Evolutionary conservation across 2,329 filamentous ascomycete species (phyloP).

Genomic region (Neodidymelliopsis sp.): DNA sequence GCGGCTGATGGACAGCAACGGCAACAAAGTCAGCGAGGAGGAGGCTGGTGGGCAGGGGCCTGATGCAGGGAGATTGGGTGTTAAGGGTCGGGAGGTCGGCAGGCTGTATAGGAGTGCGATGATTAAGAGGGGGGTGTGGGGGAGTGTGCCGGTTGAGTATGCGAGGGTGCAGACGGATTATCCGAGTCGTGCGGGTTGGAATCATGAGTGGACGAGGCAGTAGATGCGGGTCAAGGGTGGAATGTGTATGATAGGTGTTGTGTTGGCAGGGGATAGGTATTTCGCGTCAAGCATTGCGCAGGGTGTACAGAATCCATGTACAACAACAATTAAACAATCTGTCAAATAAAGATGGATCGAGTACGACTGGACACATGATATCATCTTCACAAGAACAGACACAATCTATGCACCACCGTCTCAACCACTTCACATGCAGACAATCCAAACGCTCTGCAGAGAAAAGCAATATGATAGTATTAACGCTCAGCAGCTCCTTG

Average conservation of each 20-base stretch:
- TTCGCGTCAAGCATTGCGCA: too few relatives aligned
- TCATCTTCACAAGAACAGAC: too few relatives aligned
- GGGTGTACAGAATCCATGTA: slow-evolving; percentile 2
- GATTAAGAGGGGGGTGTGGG: slow-evolving; percentile 87
- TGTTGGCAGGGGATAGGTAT: neutral
- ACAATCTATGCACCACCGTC: too few relatives aligned
- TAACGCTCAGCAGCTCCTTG: slow-evolving; percentile 22
- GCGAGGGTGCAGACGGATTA: slow-evolving; percentile 83
- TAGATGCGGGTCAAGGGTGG: slow-evolving; percentile 6
- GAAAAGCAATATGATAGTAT: slow-evolving; percentile 21
- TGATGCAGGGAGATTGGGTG: slow-evolving; percentile 36
- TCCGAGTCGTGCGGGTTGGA: slow-evolving; percentile 82
- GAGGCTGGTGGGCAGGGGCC: slow-evolving; percentile 64
- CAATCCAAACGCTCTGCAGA: neutral
- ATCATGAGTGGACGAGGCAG: slow-evolving; percentile 84
- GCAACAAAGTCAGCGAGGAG: slow-evolving; percentile 52
- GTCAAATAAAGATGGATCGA: neutral
- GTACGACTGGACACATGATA: too few relatives aligned
- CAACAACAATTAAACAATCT: neutral
- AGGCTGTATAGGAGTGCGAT: slow-evolving; percentile 86
- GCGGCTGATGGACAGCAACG: slow-evolving; percentile 58
- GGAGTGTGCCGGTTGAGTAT: slow-evolving; percentile 92
- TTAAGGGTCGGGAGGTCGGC: slow-evolving; percentile 63
- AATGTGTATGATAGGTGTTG: slow-evolving; percentile 21
- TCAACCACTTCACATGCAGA: neutral